Conservation (phyloP, 2,329 filamentous ascomycete genomes). For the Botrytis pseudocinerea region DNA sequence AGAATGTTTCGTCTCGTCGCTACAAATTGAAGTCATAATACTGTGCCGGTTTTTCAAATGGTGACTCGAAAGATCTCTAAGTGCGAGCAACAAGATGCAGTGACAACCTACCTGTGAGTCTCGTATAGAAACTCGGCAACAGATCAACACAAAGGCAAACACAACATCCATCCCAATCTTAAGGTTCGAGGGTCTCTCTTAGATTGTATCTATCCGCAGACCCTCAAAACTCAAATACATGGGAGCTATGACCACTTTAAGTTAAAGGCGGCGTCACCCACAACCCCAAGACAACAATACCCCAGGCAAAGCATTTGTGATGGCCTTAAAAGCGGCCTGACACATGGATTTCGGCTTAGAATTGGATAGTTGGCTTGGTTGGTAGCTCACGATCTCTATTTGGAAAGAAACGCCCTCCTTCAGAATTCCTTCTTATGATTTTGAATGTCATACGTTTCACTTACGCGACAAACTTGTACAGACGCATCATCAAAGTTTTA, state of each 20-base stretch:
- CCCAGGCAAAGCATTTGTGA: background rate
- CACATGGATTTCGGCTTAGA: background rate
- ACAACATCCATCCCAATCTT: background rate
- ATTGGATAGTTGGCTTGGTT: slow-evolving; percentile 21
- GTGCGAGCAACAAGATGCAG: background rate
- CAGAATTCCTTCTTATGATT: slow-evolving; percentile 8
- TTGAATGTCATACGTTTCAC: slow-evolving; percentile 24
- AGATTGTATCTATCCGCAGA: background rate
- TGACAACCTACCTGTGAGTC: background rate
- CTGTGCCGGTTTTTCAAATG: background rate
- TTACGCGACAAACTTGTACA: slow-evolving; percentile 21
- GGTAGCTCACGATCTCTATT: slow-evolving; percentile 14
- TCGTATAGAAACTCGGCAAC: background rate
- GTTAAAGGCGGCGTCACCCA: slow-evolving; percentile 8
- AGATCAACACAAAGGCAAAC: background rate
- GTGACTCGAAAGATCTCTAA: background rate
- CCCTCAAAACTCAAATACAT: background rate
- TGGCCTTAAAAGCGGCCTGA: slow-evolving; percentile 20
- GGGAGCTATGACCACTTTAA: slow-evolving; percentile 7
- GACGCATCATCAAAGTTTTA: slow-evolving; percentile 17
- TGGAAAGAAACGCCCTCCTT: slow-evolving; percentile 17
- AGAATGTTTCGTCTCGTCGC: background rate
- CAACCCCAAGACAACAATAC: background rate
- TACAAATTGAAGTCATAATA: background rate
- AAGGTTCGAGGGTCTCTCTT: background rate